Evolutionary conservation across 1,284 basidiomycete species (phyloP).

Genomic region (Phenoliferia sp.): DNA sequence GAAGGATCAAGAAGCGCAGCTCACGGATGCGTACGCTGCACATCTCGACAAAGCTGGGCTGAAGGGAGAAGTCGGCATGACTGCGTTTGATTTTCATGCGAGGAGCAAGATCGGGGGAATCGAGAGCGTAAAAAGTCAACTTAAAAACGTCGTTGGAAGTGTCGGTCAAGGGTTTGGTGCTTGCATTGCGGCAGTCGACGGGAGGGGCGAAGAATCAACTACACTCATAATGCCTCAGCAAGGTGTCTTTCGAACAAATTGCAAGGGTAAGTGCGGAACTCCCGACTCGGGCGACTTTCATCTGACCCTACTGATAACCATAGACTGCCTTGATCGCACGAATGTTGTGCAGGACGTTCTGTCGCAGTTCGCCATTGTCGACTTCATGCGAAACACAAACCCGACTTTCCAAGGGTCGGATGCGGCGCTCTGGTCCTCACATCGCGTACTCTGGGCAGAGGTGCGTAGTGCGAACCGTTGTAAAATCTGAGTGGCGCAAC

Average conservation of each 20-base stretch:
- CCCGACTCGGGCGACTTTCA: neutral
- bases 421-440: conserved; percentile 68
- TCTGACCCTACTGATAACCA: neutral
- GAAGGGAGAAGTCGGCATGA: conserved; percentile 53
- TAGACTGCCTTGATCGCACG: conserved; percentile 81
- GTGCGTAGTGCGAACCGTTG: conserved; percentile 19
- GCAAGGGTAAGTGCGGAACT: conserved; percentile 81
- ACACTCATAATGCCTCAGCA: conserved; percentile 74
- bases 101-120: conserved; percentile 75
- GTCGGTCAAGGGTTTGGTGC: conserved; percentile 79
- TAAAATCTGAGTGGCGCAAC: too few species aligned
- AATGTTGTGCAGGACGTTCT: conserved; percentile 92
- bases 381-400: conserved; percentile 39
- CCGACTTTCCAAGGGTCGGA: conserved; percentile 42
- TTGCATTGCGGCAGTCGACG: conserved; percentile 58
- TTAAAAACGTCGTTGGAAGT: conserved; percentile 58
- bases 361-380: conserved; percentile 66
- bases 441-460: conserved; percentile 93
- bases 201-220: conserved; percentile 46
- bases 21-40: conserved; percentile 75
- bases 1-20: conserved; percentile 78
- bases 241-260: conserved; percentile 91
- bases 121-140: conserved; percentile 72
- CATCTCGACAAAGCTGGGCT: conserved; percentile 52
- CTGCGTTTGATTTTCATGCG: conserved; percentile 92